A percentile compares a stretch with the other conserved stretches of the same genome.
These are phyloP conservation scores for Boletus subparvulus DNA, from an alignment of 768 basidiomycete genomes.

Conservation along the genomic window DNA sequence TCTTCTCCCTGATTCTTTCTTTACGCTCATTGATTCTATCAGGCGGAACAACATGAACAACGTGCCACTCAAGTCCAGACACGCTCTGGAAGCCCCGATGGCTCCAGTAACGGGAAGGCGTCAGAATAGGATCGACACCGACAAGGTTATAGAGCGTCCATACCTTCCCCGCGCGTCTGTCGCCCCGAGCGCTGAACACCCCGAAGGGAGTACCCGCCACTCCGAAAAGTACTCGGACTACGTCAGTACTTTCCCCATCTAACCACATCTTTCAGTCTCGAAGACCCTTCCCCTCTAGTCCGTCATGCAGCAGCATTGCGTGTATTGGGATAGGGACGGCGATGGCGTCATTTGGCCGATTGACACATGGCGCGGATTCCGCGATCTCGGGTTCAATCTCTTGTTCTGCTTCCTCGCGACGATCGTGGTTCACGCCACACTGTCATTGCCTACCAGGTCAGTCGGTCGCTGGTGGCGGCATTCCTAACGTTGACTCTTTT, in stretches of 20 bases:
- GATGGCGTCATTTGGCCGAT: slow-evolving; percentile 47
- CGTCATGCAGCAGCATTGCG: slow-evolving; percentile 42
- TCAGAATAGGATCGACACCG: slow-evolving; percentile 25
- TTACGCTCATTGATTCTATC: slow-evolving; percentile 19
- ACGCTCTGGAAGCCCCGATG: slow-evolving; percentile 15
- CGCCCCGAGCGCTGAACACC: slow-evolving; percentile 27
- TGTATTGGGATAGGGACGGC: slow-evolving; percentile 40
- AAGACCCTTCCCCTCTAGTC: slow-evolving; percentile 21
- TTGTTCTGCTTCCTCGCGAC: slow-evolving; percentile 36
- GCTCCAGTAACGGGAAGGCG: slow-evolving; percentile 26
- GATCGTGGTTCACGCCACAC: slow-evolving; percentile 34
- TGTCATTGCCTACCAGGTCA: slow-evolving; percentile 38
- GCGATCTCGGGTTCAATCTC: slow-evolving; percentile 42
- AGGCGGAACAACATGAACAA: slow-evolving; percentile 21
- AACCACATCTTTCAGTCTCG: not conserved
- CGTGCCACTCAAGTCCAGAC: slow-evolving; percentile 15
- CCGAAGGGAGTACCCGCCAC: slow-evolving; percentile 21
- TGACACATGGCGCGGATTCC: slow-evolving; percentile 43
- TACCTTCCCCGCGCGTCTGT: slow-evolving; percentile 30
- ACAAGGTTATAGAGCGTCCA: slow-evolving; percentile 25
- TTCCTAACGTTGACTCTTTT: not conserved
- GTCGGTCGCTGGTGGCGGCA: not conserved
- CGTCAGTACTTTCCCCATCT: slow-evolving; percentile 14
- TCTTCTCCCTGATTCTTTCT: slow-evolving; percentile 19
- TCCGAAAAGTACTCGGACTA: slow-evolving; percentile 19